phyloP scores from a whole-genome alignment of 1,139 yeast species.

The Kodamaea fungicola region DNA sequence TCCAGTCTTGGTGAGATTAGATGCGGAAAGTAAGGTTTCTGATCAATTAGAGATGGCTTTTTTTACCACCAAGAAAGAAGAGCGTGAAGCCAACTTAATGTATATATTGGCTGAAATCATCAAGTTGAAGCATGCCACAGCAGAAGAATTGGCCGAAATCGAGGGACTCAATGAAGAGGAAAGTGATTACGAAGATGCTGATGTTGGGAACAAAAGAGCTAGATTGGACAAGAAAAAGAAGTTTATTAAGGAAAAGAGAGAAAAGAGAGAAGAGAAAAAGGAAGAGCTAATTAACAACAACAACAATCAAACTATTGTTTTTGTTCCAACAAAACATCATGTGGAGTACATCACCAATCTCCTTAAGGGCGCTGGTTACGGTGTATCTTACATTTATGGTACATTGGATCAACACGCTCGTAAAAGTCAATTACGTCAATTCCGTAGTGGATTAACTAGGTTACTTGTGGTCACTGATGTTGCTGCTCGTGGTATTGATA shows the following conservation, averaged over 20 bases:
- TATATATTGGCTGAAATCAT: slow-evolving; percentile 77
- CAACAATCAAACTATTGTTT: slow-evolving; percentile 74
- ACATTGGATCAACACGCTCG: slow-evolving; percentile 94
- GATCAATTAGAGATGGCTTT: slow-evolving; percentile 91
- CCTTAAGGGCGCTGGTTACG: slow-evolving; percentile 74
- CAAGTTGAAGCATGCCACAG: slow-evolving; percentile 75
- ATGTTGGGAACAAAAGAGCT: slow-evolving; percentile 25
- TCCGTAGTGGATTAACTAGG: slow-evolving; percentile 78
- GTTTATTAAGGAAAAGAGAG: slow-evolving; percentile 56
- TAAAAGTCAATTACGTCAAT: slow-evolving; percentile 80
- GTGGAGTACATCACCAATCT: slow-evolving; percentile 82
- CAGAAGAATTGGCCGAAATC: slow-evolving; percentile 54
- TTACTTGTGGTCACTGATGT: slow-evolving; percentile 94
- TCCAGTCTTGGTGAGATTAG: slow-evolving; percentile 88
- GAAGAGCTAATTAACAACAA: slow-evolving; percentile 38
- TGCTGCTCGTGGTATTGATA: slow-evolving; percentile 99
- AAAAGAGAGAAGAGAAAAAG: slow-evolving; percentile 80
- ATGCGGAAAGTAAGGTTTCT: slow-evolving; percentile 86
- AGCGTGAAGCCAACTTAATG: slow-evolving; percentile 85
- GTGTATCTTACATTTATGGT: slow-evolving; percentile 89
- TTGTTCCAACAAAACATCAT: slow-evolving; percentile 96
- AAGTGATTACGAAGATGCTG: slow-evolving; percentile 38
- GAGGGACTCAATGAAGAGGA: slow-evolving; percentile 45
- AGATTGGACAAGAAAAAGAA: slow-evolving; percentile 17
- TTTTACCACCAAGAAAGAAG: slow-evolving; percentile 74